Evolutionary conservation across 768 basidiomycete species (phyloP), one percentile per base, ranked within the genome.

Genomic region (Rhodotorula babjevae): DNA sequence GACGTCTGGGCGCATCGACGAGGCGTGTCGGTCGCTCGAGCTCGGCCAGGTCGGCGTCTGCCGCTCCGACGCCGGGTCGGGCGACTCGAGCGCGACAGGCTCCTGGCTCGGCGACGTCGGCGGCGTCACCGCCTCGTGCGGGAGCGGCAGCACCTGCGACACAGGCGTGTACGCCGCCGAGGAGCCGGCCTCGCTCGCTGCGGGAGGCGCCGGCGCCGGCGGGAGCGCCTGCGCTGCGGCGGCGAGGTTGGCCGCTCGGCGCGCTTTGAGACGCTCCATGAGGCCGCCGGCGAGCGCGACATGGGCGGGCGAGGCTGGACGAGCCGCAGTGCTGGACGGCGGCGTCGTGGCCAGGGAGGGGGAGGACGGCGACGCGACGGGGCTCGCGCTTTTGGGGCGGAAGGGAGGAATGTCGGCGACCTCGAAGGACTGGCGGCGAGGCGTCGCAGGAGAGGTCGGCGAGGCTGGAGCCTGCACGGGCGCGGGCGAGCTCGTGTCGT

Each of bases 241-340:
- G 27, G 57, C 58, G 1, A 42, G 49, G 23, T 66, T 61, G 2
- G 69, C 59, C 29, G 70, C 70, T 3, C 70, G 61, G 52, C 63
- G 65, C 36, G 65, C 65, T 27, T 71, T 71, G 42, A 71, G 59
- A 3, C 70, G 49, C 33, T 63, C 70, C 55, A 71, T 57, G 42
- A 71, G 47, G 0, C 70, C 70, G 27, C 65, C 61, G 12, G 65
- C 49, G 27, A 67, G 42, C 6, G 62, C 49, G 25, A 71, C 65
- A 44, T 44, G 12, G n/a, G 55, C 57, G n/a, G 70, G 40, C 7
- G 61, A 55, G 4, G 69, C 27, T 12, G 65, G 19, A 12, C 55
- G 59, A 0, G 42, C 4, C 0, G 42, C 3, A 2, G 27, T 12
- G 8, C 47, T 23, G 1, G 60, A 19, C 14, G 52, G 36, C 2